A percentile compares a stretch with the other conserved stretches of the same genome.
Conservation (phyloP, 1,284 basidiomycete genomes). For the Rhodotorula sp. region DNA sequence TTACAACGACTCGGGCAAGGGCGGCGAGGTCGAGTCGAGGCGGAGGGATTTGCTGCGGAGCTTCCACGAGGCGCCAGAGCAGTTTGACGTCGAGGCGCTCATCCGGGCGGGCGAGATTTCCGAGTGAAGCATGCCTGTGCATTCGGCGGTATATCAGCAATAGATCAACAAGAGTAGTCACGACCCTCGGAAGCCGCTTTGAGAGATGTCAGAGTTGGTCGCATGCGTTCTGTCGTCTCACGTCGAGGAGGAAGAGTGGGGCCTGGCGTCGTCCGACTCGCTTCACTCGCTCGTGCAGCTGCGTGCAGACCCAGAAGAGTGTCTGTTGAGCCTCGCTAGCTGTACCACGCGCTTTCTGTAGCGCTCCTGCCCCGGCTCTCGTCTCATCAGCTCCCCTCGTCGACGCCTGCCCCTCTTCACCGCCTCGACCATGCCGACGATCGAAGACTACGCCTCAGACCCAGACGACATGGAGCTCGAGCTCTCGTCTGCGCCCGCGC, state of each 20-base stretch:
- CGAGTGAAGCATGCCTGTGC: neutral
- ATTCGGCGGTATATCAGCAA: neutral
- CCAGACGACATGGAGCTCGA: constrained; percentile 27
- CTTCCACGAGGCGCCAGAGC: constrained; percentile 71
- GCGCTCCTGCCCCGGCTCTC: neutral
- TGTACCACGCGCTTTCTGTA: neutral
- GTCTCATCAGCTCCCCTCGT: neutral
- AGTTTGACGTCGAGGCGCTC: constrained; percentile 73
- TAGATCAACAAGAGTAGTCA: neutral
- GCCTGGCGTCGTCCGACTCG: no score
- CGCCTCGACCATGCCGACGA: constrained; percentile 13
- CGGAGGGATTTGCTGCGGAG: constrained; percentile 59
- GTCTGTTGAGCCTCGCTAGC: no score
- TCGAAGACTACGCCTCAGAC: constrained; percentile 30
- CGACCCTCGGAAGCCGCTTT: no score
- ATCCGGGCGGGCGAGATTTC: constrained; percentile 39
- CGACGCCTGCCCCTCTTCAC: neutral
- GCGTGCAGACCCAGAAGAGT: no score
- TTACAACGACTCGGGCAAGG: constrained; percentile 58
- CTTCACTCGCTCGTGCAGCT: no score
- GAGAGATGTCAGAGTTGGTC: no score
- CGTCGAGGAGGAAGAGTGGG: no score
- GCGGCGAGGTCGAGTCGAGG: constrained; percentile 46
- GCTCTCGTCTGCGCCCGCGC: neutral
- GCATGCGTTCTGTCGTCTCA: no score